Evolutionary conservation across 306 rosid species (phyloP), one percentile per base, ranked within the genome.

Genomic region (Potentilla sterilis): DNA sequence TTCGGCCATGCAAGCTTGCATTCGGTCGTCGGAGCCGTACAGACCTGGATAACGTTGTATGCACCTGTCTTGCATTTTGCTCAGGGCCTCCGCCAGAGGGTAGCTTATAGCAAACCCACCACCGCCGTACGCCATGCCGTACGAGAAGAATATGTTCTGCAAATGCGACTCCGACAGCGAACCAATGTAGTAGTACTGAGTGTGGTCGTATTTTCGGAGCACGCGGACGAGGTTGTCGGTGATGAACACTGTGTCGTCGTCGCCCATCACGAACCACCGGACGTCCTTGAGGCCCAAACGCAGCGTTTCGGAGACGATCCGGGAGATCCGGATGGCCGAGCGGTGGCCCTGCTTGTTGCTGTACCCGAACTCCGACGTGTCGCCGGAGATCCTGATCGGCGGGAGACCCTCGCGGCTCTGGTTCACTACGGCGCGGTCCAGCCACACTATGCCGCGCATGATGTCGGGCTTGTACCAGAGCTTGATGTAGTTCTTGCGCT

Each of bases 1-100:
- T 84, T 96, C 99, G 8, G 99, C 97, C 98, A 96, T 96, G 81
- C 99, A 96, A 24, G 99, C 99, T 37, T 96, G 99, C 86, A 96
- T 91, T 73, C 99, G 84, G 35, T 96, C 99, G 63, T 96, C 99
- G 69, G 99, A 96, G n/a, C 99, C 99, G 79, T 96, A 96, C 11
- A 96, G 73, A 2, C 83, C 87, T 0, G 99, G 99, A 70, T 96
- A 96, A 40, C 98, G 85, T 34, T 86, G 87, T 41, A 96, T 92
- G 41, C 99, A 96, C 1, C 91, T 77, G 78, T 96, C 99, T 67
- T 96, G 99, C 93, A 92, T 96, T 75, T 77, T 85, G 4, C 73
- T 59, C 2, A 96, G 46, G 0, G 98, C 98, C 37, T 77, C 73
- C 2, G 99, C 99, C 41, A 96, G 74, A 0, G 91, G 90, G 55